These are phyloP conservation scores for Boletus barrowsii DNA, from an alignment of 768 basidiomycete species.

Conservation along the genomic window DNA sequence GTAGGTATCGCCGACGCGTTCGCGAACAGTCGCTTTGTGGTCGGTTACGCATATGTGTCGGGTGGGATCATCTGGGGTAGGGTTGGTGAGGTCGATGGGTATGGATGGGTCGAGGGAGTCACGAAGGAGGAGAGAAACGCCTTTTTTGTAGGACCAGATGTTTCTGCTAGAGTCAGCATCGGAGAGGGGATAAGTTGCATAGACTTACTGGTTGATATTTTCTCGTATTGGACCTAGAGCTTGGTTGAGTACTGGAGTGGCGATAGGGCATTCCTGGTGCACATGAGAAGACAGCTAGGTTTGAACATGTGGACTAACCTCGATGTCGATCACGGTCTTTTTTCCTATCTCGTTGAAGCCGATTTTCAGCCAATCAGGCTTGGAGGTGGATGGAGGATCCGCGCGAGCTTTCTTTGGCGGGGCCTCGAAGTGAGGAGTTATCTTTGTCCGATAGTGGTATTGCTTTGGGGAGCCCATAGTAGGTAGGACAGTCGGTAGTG, in stretches of 20 bases:
- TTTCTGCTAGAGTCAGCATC: slow-evolving; percentile 47
- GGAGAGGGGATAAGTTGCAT: not conserved
- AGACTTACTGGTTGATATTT: slow-evolving; percentile 61
- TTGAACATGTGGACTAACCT: slow-evolving; percentile 46
- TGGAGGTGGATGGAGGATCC: slow-evolving; percentile 10
- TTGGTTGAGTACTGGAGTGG: slow-evolving; percentile 74
- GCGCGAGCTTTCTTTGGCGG: slow-evolving; percentile 48
- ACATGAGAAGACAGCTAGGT: not conserved
- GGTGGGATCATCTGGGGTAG: slow-evolving; percentile 39
- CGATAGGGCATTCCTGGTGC: slow-evolving; percentile 84
- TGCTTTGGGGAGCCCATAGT: slow-evolving; percentile 88
- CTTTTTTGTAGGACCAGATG: slow-evolving; percentile 76
- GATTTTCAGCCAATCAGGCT: slow-evolving; percentile 74
- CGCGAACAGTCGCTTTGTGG: slow-evolving; percentile 77
- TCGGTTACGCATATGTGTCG: slow-evolving; percentile 81
- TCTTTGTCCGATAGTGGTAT: slow-evolving; percentile 93
- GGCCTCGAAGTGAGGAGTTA: slow-evolving; percentile 93
- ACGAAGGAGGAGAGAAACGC: slow-evolving; percentile 86
- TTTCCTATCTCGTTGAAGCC: slow-evolving; percentile 85
- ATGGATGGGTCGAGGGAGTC: slow-evolving; percentile 59
- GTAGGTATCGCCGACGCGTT: slow-evolving; percentile 73
- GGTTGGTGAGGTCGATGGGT: slow-evolving; percentile 21
- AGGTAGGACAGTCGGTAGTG: slow-evolving; percentile 62
- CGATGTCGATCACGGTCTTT: slow-evolving; percentile 82
- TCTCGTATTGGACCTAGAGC: slow-evolving; percentile 59